These are phyloP conservation scores for Tricholoma sp. DNA, from an alignment of 768 basidiomycete species.

Conservation along the genomic window DNA sequence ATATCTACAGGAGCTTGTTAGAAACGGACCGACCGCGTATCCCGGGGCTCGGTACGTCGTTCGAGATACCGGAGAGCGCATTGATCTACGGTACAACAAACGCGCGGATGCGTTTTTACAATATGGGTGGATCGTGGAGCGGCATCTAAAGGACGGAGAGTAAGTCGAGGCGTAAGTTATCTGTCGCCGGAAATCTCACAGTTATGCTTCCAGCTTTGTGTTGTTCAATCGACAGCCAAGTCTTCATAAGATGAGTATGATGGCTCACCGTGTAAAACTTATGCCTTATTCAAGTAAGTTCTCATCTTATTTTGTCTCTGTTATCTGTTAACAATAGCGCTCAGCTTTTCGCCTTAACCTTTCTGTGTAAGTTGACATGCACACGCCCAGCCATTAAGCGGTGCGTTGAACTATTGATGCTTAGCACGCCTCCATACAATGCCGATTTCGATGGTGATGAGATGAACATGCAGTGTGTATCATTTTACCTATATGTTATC, in stretches of 20 bases:
- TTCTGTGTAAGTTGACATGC: conserved; percentile 72
- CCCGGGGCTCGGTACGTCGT: conserved; percentile 97
- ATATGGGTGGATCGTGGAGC: conserved; percentile 98
- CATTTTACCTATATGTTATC: neutral
- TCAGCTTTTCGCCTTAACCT: conserved; percentile 95
- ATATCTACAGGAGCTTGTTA: conserved; percentile 90
- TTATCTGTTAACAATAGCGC: conserved; percentile 5
- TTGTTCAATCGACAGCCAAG: conserved; percentile 98
- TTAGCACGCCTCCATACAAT: conserved; percentile 93
- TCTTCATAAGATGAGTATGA: conserved; percentile 99
- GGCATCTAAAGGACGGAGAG: conserved; percentile 98
- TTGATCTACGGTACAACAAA: conserved; percentile 96
- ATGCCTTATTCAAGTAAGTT: conserved; percentile 97
- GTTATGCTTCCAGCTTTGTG: conserved; percentile 54
- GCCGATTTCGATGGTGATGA: conserved; percentile 99
- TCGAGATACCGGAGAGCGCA: conserved; percentile 94
- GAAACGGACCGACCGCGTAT: conserved; percentile 91
- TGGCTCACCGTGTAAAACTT: conserved; percentile 95
- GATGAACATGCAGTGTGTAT: conserved; percentile 99
- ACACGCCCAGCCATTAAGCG: conserved; percentile 12
- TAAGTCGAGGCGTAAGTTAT: conserved; percentile 40
- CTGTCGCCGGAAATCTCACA: neutral
- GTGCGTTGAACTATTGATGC: conserved; percentile 21
- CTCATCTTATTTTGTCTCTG: neutral
- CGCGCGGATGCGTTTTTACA: conserved; percentile 92